Evolutionary conservation across 2,329 filamentous ascomycete genomes (phyloP), one percentile per base, ranked within the genome.

Genomic region (Pseudopyricularia cyperi): DNA sequence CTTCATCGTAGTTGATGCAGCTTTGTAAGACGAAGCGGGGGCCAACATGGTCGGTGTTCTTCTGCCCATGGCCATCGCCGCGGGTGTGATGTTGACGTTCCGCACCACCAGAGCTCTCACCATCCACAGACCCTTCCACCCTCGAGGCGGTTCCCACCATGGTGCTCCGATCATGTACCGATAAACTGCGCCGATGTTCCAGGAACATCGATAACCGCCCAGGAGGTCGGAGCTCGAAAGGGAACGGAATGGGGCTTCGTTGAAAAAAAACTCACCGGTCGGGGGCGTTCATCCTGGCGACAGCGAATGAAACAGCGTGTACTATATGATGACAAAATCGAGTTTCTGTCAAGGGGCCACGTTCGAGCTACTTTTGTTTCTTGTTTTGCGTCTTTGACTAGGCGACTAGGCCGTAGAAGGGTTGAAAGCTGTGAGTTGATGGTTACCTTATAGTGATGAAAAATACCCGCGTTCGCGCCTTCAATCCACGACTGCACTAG

Each of bases 281-380:
- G 17, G 75, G 75, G 12, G 75, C 75, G 67, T 79, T 79, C 75
- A 79, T 78, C 28, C 58, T 72, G 56, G 8, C 51, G 52, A 28
- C 15, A 33, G 33, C 28, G 28, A 30, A 52, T 46, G 39, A 46
- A 46, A 48, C 44, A 39, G 15, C 11, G 8, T 14, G 33, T 30
- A 5, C 9, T 30, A 30, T 30, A 4, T 4, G 28, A 5, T 30
- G 28, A 19, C 15, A 22, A 46, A 30, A 19, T 44, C 19, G 4
- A 15, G 4, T n/a, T 24, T 44, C 15, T 11, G 7, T 15, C 39
- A 44, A 6, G 19, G 4, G 28, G 28, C 28, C 28, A 5, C 28
- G 5, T 30, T 30, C 28, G 9, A 30, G 9, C 28, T 9, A 4
- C 28, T 9, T 44, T 22, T 9, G 4, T n/a, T 12, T 19, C 17